Base-by-base conservation (phyloP, 2,329 filamentous ascomycete genomes). In the Colletotrichum limetticola region DNA sequence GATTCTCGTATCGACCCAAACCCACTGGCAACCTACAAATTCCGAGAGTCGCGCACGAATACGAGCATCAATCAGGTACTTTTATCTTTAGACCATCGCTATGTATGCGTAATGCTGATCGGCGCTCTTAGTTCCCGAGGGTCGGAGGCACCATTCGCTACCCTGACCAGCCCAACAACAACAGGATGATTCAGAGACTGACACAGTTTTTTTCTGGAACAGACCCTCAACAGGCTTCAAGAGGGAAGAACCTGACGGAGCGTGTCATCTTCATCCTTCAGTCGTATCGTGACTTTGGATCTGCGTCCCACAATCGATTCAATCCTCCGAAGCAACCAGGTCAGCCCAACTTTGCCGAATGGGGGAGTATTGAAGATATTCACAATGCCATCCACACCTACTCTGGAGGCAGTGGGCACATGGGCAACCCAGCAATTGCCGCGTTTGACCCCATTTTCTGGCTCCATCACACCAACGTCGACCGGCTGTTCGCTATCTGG, bases 391-490 rank as follows among this genome's bases (percentile, higher is more conserved):
- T 85, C 22, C 83, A 85, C 60, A 76, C 76, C 64, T 69, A 76
- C 64, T 19, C 80, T 8, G 82, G 80, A 3, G 79, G 78, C 14
- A 73, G 76, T 19, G 90, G 80, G 4, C 80, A 86, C 73, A 86
- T 87, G 76, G 73, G 85, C 4, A 86, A 85, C 72, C 83, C 86
- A 14, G 84, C 87, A 37, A 89, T 88, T 72, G 88, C 91, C 12
- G 86, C 89, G 0, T 93, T 91, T 78, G 91, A 93, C 78, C 91
- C 91, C 0, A 80, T 90, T 9, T 93, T 92, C 80, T 91, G 86
- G 86, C 81, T 92, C n/a, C 66, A 72, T 30, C 63, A 71, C 63
- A 49, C 53, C 57, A 74, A 74, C 53, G 60, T 74, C 58, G 71
- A 74, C 68, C 71, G 71, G 9, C 42, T 74, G 2, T 67, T 71